Conservation (phyloP, 2,329 filamentous ascomycete species). For the Aspergillus melleus region DNA sequence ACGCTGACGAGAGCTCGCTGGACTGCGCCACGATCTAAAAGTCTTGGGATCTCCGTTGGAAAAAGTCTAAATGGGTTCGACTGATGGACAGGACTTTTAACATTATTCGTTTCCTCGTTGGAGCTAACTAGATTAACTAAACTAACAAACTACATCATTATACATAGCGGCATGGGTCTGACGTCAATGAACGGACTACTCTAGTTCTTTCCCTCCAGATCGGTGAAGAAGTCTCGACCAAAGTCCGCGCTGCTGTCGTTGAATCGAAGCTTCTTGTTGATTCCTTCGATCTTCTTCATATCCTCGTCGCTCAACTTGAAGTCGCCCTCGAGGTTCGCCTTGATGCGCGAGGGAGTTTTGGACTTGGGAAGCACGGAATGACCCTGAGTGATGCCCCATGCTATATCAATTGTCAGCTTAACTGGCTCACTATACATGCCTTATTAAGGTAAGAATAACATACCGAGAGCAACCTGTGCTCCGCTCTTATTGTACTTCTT, state of each 20-base stretch:
- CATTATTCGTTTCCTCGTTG: neutral
- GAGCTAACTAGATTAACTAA: neutral
- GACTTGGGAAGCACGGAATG: conserved; percentile 56
- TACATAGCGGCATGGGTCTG: neutral
- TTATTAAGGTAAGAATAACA: conserved; percentile 8
- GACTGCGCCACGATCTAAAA: neutral
- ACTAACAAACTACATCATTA: neutral
- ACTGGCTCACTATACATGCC: neutral
- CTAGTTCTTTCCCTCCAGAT: conserved; percentile 56
- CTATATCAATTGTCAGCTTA: conserved; percentile 26
- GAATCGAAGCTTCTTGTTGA: conserved; percentile 64
- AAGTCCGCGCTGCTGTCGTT: conserved; percentile 60
- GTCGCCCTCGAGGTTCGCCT: conserved; percentile 49
- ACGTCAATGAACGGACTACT: neutral
- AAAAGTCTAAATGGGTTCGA: neutral
- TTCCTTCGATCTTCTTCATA: conserved; percentile 53
- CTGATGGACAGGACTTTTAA: too few species aligned
- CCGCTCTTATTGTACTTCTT: conserved; percentile 54
- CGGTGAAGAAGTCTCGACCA: conserved; percentile 59
- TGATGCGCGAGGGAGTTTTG: conserved; percentile 47
- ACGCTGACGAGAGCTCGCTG: neutral
- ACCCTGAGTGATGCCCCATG: conserved; percentile 55
- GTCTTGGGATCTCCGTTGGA: neutral
- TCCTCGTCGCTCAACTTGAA: conserved; percentile 62
- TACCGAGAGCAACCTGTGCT: conserved; percentile 53